Evolutionary conservation across 805 yeast species (phyloP), one percentile per base, ranked within the genome.

Genomic region (Trichomonascus vanleenenianus): DNA sequence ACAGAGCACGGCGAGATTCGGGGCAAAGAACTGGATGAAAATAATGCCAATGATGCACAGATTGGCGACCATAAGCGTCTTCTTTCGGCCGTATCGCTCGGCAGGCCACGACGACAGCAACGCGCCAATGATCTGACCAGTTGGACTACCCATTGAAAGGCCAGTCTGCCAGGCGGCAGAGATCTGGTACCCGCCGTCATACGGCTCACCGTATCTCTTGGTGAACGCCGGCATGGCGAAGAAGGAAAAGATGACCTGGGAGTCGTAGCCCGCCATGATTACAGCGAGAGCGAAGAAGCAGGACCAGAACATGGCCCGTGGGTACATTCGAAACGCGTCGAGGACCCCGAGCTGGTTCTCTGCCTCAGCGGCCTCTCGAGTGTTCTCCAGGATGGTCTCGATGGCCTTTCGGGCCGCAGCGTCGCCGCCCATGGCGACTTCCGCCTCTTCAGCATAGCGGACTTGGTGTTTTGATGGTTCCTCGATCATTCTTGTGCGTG

Each of bases 21-120:
- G 63, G 27, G 79, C 72, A 55, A 74, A 75, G 54, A 74, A 74
- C 55, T 40, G 79, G 78, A 75, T 62, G 53, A 75, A 75, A 38
- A 72, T 68, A 46, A 72, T 68, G n/a, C 63, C 68, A 30, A 59
- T 49, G 36, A 66, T 58, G n/a, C 59, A 27, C 14, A 56, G 45
- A 49, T 72, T 59, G 32, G 71, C 62, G 32, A 55, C 47, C 50
- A 70, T 62, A 49, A 72, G 50, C 8, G 73, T 70, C 52, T 56
- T 60, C 37, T 75, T 67, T 56, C 74, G 67, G 8, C 81, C 81
- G 48, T 66, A 59, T 35, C 59, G 56, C 48, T 75, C 78, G 16
- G 72, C 68, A 25, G 71, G 54, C 43, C 62, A 51, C 46, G 78
- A 78, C 22, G 72, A 71, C 40, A 64, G 44, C 44, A 68, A 66